Percentiles rank a stretch among this genome's conserved stretches.
Conservation (phyloP, 2,329 filamentous ascomycete species). For the Talaromyces sp. region DNA sequence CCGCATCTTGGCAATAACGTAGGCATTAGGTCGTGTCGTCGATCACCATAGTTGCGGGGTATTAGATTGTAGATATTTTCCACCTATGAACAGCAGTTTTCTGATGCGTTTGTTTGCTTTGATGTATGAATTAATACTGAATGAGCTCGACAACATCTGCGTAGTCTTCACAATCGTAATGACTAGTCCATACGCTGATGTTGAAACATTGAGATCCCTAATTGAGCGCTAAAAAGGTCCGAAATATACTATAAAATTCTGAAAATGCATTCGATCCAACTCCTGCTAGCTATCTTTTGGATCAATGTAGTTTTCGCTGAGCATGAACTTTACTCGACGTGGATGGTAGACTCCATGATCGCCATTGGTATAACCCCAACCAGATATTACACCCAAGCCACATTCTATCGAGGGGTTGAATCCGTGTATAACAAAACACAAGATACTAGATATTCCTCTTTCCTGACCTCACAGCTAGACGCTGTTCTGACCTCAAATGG, state of each 20-base stretch:
- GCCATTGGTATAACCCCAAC: neutral
- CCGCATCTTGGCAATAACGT: neutral
- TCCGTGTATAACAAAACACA: neutral
- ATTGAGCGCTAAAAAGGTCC: neutral
- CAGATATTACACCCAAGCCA: neutral
- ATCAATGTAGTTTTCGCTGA: neutral
- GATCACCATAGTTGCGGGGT: neutral
- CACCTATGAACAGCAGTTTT: neutral
- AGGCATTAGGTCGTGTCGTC: neutral
- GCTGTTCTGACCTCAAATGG: neutral
- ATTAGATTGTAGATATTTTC: neutral
- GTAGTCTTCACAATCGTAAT: neutral
- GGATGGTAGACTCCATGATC: neutral
- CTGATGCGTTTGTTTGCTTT: neutral
- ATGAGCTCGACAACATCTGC: neutral
- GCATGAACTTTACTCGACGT: neutral
- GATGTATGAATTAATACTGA: neutral
- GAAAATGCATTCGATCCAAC: neutral
- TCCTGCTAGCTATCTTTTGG: neutral
- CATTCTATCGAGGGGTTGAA: neutral
- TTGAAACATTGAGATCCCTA: neutral
- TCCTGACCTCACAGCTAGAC: neutral
- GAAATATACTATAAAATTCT: neutral
- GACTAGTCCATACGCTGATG: neutral
- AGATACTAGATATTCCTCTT: neutral